phyloP scores from a whole-genome alignment of 306 rosid genomes.

The Fragaria ananassa region DNA sequence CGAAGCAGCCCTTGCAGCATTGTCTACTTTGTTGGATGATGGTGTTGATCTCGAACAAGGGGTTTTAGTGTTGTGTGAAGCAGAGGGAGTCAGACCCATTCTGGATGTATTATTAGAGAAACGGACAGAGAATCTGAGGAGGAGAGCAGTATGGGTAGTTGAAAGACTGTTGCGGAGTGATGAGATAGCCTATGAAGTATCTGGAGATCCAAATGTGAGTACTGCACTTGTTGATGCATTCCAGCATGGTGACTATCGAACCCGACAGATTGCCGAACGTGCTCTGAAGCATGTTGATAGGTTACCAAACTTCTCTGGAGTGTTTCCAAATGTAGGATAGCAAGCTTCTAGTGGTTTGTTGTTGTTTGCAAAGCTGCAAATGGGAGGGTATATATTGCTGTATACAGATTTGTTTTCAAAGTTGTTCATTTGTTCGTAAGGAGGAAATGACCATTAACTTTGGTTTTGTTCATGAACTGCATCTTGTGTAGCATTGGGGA shows the following conservation, averaged over 20 bases:
- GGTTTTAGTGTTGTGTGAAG: constrained; percentile 62
- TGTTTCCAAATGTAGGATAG: constrained; percentile 63
- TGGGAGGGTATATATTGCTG: constrained; percentile 44
- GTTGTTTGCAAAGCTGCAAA: constrained; percentile 39
- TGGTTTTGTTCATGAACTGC: constrained; percentile 2
- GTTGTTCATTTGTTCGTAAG: constrained; percentile 36
- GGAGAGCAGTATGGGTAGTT: constrained; percentile 90
- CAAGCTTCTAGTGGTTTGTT: constrained; percentile 30
- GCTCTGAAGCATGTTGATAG: constrained; percentile 94
- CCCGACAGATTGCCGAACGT: constrained; percentile 90
- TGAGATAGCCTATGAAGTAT: constrained; percentile 69
- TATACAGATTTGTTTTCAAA: constrained; percentile 38
- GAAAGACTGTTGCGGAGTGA: constrained; percentile 88
- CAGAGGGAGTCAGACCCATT: constrained; percentile 74
- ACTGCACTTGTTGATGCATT: constrained; percentile 97
- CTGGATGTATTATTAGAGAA: constrained; percentile 80
- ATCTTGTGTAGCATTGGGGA: background rate
- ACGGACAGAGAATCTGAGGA: constrained; percentile 69
- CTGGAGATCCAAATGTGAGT: constrained; percentile 79
- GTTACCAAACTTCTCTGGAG: constrained; percentile 96
- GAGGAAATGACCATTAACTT: constrained; percentile 21
- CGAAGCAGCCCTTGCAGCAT: constrained; percentile 93
- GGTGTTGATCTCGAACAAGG: constrained; percentile 84
- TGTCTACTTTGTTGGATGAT: constrained; percentile 80
- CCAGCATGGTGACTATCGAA: constrained; percentile 90